Evolutionary conservation across 1,284 basidiomycete species (phyloP).

Genomic region (Inonotus hispidus): DNA sequence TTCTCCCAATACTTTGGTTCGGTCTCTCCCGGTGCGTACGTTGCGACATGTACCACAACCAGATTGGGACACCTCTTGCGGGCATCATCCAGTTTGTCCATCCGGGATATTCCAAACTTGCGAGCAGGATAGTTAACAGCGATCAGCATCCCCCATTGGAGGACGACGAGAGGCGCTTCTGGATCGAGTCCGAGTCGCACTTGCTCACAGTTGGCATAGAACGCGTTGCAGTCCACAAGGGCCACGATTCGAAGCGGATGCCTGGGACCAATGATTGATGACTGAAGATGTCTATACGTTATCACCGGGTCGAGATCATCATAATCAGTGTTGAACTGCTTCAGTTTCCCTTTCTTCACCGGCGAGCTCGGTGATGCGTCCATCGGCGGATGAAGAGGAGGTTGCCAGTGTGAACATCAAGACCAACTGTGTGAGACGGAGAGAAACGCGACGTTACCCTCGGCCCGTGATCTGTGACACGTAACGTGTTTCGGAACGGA

Average conservation of each 20-base stretch:
- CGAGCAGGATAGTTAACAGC: slow-evolving; percentile 96
- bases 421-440: background rate
- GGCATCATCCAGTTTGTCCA: slow-evolving; percentile 76
- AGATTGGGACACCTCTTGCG: slow-evolving; percentile 84
- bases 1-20: slow-evolving; percentile 89
- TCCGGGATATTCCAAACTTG: slow-evolving; percentile 82
- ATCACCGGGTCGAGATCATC: slow-evolving; percentile 58
- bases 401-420: background rate
- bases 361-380: slow-evolving; percentile 6
- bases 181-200: slow-evolving; percentile 72
- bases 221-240: slow-evolving; percentile 92
- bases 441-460: slow-evolving; percentile 5
- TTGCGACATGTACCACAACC: slow-evolving; percentile 88
- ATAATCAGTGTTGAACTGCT: slow-evolving; percentile 35
- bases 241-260: slow-evolving; percentile 77
- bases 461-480: slow-evolving; percentile 1
- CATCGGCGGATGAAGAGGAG: background rate
- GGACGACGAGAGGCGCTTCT: slow-evolving; percentile 79
- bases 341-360: slow-evolving; percentile 42
- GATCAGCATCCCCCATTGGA: slow-evolving; percentile 89
- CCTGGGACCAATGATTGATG: slow-evolving; percentile 55
- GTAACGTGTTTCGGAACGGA: background rate
- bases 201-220: slow-evolving; percentile 90
- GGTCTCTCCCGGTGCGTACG: slow-evolving; percentile 84
- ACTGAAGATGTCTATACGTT: slow-evolving; percentile 68